Conservation (phyloP, 768 basidiomycete species). For the Candolleomyces efflorescens region DNA sequence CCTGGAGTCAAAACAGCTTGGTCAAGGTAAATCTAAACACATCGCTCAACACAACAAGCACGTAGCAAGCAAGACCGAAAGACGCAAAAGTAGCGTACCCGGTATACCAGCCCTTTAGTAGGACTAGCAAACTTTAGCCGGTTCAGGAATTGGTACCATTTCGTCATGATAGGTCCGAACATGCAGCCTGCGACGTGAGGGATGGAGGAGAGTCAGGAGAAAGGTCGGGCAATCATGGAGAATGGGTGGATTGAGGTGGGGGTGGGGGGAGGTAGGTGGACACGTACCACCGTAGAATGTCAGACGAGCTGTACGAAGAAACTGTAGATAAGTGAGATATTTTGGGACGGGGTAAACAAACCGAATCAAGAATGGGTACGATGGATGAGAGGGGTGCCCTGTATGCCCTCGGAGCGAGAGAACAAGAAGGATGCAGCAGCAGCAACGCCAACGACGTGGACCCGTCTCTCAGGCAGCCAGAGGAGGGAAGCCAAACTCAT, state of each 20-base stretch:
- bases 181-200: constrained; percentile 43
- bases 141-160: constrained; percentile 76
- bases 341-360: no score
- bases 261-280: not conserved
- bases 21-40: constrained; percentile 82
- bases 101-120: constrained; percentile 52
- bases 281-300: constrained; percentile 67
- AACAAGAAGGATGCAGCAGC: not conserved
- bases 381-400: not conserved
- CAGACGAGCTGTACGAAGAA: constrained; percentile 57
- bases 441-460: no score
- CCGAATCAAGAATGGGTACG: not conserved
- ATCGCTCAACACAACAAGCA: no score
- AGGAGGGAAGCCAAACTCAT: no score
- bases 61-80: not conserved
- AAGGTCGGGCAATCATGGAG: no score
- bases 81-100: constrained; percentile 37
- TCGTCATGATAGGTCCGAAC: constrained; percentile 79
- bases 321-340: constrained; percentile 29
- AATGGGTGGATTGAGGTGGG: no score
- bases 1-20: constrained; percentile 76
- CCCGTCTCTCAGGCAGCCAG: no score
- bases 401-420: not conserved
- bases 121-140: constrained; percentile 64
- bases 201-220: no score